Percentiles rank a stretch among this genome's conserved stretches.
phyloP scores from a whole-genome alignment of 768 basidiomycete genomes.

The Mycena capillaripes region DNA sequence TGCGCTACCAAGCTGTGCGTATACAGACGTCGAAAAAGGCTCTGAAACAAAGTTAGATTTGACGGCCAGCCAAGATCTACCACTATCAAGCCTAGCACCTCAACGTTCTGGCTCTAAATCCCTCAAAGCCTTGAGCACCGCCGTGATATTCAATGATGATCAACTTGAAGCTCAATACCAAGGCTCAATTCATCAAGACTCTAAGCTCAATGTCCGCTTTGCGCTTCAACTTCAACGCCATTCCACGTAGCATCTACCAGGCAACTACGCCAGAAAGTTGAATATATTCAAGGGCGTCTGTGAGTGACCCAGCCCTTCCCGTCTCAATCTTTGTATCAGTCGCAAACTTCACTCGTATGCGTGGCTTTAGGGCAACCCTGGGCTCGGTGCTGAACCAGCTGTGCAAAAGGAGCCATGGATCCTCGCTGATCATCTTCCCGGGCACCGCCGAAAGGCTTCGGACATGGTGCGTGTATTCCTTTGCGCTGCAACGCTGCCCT shows the following conservation, averaged over 20 bases:
- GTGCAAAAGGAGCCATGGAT: not conserved
- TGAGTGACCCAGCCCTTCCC: not conserved
- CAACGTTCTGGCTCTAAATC: not conserved
- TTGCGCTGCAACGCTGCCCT: not conserved
- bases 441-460: not conserved
- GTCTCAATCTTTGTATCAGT: no score
- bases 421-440: not conserved
- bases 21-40: not conserved
- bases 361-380: not conserved
- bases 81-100: not conserved
- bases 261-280: not conserved
- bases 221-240: not conserved
- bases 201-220: no score
- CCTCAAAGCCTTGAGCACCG: not conserved
- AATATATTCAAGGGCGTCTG: not conserved
- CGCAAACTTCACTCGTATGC: no score
- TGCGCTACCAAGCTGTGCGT: not conserved
- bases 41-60: not conserved
- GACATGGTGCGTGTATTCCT: not conserved
- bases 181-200: not conserved
- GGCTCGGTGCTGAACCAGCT: not conserved
- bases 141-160: not conserved
- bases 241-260: not conserved
- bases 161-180: not conserved
- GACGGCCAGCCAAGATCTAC: conserved; percentile 1